Conservation (phyloP, 495 filamentous ascomycete species). For the Daldinia loculata region DNA sequence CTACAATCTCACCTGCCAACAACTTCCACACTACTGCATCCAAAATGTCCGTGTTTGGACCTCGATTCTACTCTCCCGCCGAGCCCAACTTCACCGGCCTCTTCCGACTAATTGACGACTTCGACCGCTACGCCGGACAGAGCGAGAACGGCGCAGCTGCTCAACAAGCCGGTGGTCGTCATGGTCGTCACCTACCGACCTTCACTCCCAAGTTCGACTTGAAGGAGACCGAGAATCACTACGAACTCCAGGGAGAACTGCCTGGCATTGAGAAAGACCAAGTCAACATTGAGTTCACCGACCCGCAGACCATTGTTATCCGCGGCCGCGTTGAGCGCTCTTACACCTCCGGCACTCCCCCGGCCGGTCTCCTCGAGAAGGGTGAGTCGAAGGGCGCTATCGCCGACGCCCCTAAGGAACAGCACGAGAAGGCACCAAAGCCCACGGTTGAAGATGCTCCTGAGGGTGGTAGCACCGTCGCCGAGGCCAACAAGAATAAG, state of each 20-base stretch:
- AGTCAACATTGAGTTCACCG: conserved; percentile 84
- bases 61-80: conserved; percentile 56
- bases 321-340: conserved; percentile 71
- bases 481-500: conserved; percentile 46
- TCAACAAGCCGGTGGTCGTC: conserved; percentile 40
- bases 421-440: conserved; percentile 55
- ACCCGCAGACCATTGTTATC: conserved; percentile 77
- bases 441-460: conserved; percentile 71
- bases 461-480: conserved; percentile 38
- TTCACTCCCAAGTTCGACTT: conserved; percentile 86
- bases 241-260: conserved; percentile 88
- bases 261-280: conserved; percentile 83
- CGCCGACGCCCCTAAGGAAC: conserved; percentile 48
- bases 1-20: conserved; percentile 20
- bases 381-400: conserved; percentile 42
- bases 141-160: conserved; percentile 9
- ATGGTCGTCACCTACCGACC: conserved; percentile 44
- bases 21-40: conserved; percentile 32
- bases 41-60: conserved; percentile 75
- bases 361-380: conserved; percentile 49
- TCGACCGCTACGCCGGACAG: conserved; percentile 62
- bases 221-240: conserved; percentile 69
- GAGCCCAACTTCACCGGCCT: conserved; percentile 68
- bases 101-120: conserved; percentile 81
- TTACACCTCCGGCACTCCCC: conserved; percentile 56